Evolutionary conservation across 2,329 filamentous ascomycete genomes (phyloP).

Genomic region (Emergomyces pasteurianus): DNA sequence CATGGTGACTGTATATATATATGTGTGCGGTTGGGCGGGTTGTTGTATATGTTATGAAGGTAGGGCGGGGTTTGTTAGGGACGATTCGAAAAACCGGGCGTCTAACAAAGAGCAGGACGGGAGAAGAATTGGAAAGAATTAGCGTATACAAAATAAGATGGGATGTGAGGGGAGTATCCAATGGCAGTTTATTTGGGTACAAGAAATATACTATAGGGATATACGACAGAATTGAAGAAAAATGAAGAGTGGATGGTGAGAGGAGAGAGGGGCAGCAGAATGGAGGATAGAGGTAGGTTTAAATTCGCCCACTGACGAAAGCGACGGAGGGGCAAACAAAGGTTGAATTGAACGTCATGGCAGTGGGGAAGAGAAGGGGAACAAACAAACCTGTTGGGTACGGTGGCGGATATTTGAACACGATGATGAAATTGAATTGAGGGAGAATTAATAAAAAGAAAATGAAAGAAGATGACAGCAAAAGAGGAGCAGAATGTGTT

Average conservation of each 20-base stretch:
- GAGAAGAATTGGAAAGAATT: background rate
- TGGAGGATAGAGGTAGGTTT: background rate
- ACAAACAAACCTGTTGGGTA: background rate
- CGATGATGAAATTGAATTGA: background rate
- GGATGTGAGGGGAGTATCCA: background rate
- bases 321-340: background rate
- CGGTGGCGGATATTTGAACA: background rate
- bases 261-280: background rate
- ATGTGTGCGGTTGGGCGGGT: background rate
- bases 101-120: background rate
- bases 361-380: background rate
- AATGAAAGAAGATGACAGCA: background rate
- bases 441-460: background rate
- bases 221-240: background rate
- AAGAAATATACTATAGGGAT: background rate
- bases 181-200: background rate
- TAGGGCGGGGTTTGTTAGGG: background rate
- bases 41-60: background rate
- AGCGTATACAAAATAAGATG: background rate
- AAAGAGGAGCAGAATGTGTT: background rate
- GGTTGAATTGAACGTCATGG: no score
- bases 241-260: background rate
- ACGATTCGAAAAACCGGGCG: background rate
- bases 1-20: constrained; percentile 21
- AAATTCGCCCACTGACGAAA: background rate